A percentile compares a stretch with the other conserved stretches of the same genome.
Conservation (phyloP, 805 yeast genomes). For the Nakazawaea wyomingensis region DNA sequence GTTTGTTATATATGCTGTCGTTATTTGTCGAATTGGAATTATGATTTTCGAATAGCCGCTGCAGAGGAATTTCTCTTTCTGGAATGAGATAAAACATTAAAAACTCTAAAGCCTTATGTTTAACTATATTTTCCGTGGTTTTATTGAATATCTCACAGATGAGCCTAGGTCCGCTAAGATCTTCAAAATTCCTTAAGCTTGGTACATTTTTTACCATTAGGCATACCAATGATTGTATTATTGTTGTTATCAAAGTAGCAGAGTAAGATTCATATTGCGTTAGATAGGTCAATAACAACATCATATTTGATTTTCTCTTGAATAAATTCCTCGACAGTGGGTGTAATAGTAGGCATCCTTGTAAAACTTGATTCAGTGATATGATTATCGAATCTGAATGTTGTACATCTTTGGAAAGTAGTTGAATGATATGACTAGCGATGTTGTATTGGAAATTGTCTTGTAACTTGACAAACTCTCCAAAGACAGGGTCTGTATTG, state of each 20-base stretch:
- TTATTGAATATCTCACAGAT: conserved; percentile 42
- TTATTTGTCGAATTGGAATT: not conserved
- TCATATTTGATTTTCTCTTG: conserved; percentile 35
- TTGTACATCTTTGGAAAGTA: conserved; percentile 16
- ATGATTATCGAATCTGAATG: conserved; percentile 17
- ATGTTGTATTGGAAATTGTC: conserved; percentile 50
- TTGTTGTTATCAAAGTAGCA: conserved; percentile 27
- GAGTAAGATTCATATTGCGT: conserved; percentile 13
- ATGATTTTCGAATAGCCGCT: not conserved
- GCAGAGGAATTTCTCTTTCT: conserved; percentile 30
- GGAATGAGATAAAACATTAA: conserved; percentile 64
- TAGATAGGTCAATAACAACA: conserved; percentile 24
- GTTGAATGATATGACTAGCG: conserved; percentile 28
- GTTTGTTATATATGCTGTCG: too few relatives aligned
- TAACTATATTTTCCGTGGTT: conserved; percentile 42
- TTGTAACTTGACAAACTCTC: conserved; percentile 42
- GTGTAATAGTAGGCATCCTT: conserved; percentile 59
- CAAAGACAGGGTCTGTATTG: conserved; percentile 23
- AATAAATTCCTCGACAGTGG: conserved; percentile 48
- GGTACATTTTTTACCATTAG: conserved; percentile 49
- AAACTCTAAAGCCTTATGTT: conserved; percentile 63
- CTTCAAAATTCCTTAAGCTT: conserved; percentile 58
- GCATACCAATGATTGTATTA: conserved; percentile 53
- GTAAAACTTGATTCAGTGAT: conserved; percentile 36
- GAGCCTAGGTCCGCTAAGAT: conserved; percentile 45